A percentile compares a stretch with the other conserved stretches of the same genome.
Evolutionary conservation across 2,329 filamentous ascomycete species (phyloP).

Genomic region (Beauveria rudraprayagi): DNA sequence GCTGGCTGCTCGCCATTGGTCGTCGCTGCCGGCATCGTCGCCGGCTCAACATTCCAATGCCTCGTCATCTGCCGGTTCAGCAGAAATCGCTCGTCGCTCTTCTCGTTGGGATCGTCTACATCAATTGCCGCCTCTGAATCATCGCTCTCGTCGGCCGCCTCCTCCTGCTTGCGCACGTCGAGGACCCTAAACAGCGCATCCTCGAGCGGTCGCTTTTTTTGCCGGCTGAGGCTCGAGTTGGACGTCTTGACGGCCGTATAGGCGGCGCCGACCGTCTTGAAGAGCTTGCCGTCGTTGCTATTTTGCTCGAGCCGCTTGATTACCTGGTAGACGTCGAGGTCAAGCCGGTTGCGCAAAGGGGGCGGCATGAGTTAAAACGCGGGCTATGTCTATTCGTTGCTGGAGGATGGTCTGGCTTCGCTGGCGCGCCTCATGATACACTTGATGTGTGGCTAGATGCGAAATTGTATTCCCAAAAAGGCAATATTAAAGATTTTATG

Average conservation of each 20-base stretch:
- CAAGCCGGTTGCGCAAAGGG: constrained; percentile 30
- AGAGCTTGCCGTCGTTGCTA: constrained; percentile 44
- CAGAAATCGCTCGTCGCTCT: constrained; percentile 29
- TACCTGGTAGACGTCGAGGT: constrained; percentile 70
- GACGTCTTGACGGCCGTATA: constrained; percentile 77
- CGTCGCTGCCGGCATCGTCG: not conserved
- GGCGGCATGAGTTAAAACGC: not conserved
- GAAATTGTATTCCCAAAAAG: not conserved
- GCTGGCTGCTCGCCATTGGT: constrained; percentile 17
- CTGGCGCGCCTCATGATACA: too few relatives aligned
- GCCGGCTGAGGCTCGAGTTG: constrained; percentile 77
- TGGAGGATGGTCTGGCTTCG: too few relatives aligned
- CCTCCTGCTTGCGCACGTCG: constrained; percentile 60
- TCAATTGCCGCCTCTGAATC: constrained; percentile 40
- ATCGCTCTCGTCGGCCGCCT: constrained; percentile 44
- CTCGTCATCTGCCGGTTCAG: constrained; percentile 36
- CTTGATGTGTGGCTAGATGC: too few relatives aligned
- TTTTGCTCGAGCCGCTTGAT: constrained; percentile 65
- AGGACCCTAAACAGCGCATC: constrained; percentile 80
- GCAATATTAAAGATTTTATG: too few relatives aligned
- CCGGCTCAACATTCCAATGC: constrained; percentile 26
- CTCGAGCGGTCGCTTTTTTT: constrained; percentile 73
- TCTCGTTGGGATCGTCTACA: constrained; percentile 31
- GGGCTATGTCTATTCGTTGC: not conserved
- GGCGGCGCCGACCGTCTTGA: constrained; percentile 48